A percentile compares a stretch with the other conserved stretches of the same genome.
Evolutionary conservation across 2,329 filamentous ascomycete genomes (phyloP).

Genomic region (Teratosphaeria viscida): DNA sequence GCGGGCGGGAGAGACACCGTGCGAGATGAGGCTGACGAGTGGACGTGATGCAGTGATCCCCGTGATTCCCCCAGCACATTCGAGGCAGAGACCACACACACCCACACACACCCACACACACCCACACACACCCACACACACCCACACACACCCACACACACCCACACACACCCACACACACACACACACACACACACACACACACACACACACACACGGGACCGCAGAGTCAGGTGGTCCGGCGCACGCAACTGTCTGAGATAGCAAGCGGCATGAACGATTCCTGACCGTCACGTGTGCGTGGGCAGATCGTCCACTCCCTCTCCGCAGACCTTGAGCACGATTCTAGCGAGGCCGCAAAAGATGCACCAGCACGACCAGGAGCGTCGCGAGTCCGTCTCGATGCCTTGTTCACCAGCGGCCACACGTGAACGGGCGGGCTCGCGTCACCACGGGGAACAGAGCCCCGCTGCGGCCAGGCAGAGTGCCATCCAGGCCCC

Average conservation of each 20-base stretch:
- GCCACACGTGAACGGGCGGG: constrained; percentile 2
- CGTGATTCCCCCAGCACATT: not conserved
- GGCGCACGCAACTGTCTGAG: not conserved
- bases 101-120: too few relatives aligned
- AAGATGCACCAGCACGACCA: constrained; percentile 5
- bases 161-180: not conserved
- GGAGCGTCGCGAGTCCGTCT: constrained; percentile 3
- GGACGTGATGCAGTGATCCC: not conserved
- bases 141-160: too few relatives aligned
- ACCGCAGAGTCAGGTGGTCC: not conserved
- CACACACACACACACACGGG: not conserved
- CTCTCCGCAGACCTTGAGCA: not conserved
- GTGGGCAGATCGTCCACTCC: not conserved
- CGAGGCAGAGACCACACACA: not conserved
- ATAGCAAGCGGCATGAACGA: constrained; percentile 3
- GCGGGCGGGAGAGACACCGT: constrained; percentile 8
- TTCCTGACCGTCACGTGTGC: constrained; percentile 3
- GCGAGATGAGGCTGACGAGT: constrained; percentile 4
- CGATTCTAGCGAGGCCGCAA: not conserved
- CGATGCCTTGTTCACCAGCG: constrained; percentile 5
- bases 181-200: not conserved
- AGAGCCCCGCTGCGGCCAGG: constrained; percentile 7
- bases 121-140: not conserved
- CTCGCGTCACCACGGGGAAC: constrained; percentile 8
- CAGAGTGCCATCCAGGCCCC: constrained; percentile 5